Base-by-base conservation (phyloP, 2,329 filamentous ascomycete species). In the Neobulgaria alba region DNA sequence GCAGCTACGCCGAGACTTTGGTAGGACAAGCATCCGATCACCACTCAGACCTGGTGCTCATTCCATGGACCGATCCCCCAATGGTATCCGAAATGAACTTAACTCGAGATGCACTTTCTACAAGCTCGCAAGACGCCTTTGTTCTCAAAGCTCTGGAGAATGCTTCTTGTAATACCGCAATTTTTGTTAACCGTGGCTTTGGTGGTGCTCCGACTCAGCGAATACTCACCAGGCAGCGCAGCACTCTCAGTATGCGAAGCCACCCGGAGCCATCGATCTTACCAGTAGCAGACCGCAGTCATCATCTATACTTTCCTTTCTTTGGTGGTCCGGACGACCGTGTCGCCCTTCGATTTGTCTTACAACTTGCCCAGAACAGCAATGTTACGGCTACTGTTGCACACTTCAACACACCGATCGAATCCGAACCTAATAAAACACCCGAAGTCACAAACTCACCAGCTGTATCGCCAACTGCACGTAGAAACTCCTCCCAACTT, bases 21-120 rank as follows among this genome's bases (percentile, higher is more conserved):
- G 69, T 77, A 26, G 73, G 71, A 18, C 81, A 83, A 47, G 85
- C 83, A 0, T 73, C 77, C 3, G 79, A 88, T 43, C 74, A 85
- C 10, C 67, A 67, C 2, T 79, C 82, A 0, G 84, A 90, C 54
- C 73, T 90, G 18, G 71, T 94, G 4, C 69, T 96, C 3, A 73
- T 96, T 4, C 90, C 90, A 0, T 96, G 92, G 90, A 90, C 83
- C 53, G 75, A 93, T 52, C 82, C 79, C 0, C 87, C 86, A 10
- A 77, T 72, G 46, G 73, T 90, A 52, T 74, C 72, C 7, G 88
- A 95, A 46, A 58, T 56, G 30, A 53, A 62, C 57, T 61, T 70
- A 54, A 57, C 65, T 3, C 2, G 67, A 68, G 67, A 79, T 39
- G 73, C 67, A n/a, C 81, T 86, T 44, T 67, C 67, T 3, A 74